Base-by-base conservation (phyloP, 108 stramenopile genomes). In the Cylindrotheca closterium region DNA sequence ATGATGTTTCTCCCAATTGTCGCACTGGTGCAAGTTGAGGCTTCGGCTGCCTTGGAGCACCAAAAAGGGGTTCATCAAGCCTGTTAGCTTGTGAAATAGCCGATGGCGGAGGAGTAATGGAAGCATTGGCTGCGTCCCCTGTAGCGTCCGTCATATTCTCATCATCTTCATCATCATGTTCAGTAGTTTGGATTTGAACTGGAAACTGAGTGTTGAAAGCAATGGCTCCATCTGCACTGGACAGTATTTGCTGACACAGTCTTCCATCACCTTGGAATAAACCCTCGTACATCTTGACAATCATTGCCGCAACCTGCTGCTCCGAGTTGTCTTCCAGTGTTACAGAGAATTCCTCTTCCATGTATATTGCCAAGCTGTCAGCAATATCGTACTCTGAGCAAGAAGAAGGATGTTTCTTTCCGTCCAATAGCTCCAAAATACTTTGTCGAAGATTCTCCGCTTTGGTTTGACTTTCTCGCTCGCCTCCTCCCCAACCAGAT, bases 341-440 rank as follows among this genome's bases (percentile, higher is more conserved):
- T 0, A 94, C 81, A n/a, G 84, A 80, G 67, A 91, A 91, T 61
- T 94, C 88, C 64, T 94, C 89, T 64, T 94, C 93, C 78, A 94
- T 80, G 57, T 88, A 94, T 27, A 77, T 79, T 3, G 81, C 74
- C 51, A 94, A 74, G 54, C 87, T 77, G 52, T 94, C 93, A 70
- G 75, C 10, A 3, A 56, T 4, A 47, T 42, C 37, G 10, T 10
- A 51, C 12, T 51, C 51, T 4, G 22, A 51, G n/a, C 22, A 23
- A 22, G 12, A n/a, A 4, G 22, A n/a, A 4, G 51, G 51, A 7
- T 51, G 19, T 22, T 51, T 51, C 5, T 19, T 51, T n/a, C 84
- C 84, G 37, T 83, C 74, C 48, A 93, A 74, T 51, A 66, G 47
- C n/a, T 65, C 53, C 31, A 83, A 84, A 42, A 89, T 81, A 50